phyloP scores from a whole-genome alignment of 306 rosid genomes.

The Cercis canadensis region DNA sequence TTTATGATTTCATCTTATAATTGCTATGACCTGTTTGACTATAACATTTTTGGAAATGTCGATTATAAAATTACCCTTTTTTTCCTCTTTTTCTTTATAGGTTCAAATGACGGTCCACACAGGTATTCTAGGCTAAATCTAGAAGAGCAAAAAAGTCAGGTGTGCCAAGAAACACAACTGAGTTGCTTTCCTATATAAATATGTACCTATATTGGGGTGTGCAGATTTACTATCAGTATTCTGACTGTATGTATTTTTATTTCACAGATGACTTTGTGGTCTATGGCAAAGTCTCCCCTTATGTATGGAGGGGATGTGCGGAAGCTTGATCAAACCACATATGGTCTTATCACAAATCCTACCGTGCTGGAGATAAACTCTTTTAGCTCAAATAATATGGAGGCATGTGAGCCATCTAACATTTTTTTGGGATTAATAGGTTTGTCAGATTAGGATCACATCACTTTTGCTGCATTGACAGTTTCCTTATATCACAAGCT shows the following conservation, averaged over 20 bases:
- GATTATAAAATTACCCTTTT: slow-evolving; percentile 17
- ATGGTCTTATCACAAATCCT: slow-evolving; percentile 67
- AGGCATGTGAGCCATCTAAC: slow-evolving; percentile 60
- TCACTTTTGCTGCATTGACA: slow-evolving; percentile 47
- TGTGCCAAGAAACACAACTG: slow-evolving; percentile 29
- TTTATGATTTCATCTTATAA: slow-evolving; percentile 13
- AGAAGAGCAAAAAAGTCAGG: slow-evolving; percentile 88
- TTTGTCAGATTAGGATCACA: slow-evolving; percentile 11
- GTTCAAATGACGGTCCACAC: slow-evolving; percentile 87
- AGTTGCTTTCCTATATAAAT: slow-evolving; percentile 30
- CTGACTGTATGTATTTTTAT: slow-evolving; percentile 21
- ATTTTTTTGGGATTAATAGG: slow-evolving; percentile 14
- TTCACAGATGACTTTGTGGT: slow-evolving; percentile 88
- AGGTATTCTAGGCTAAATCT: slow-evolving; percentile 55
- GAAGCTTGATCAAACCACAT: slow-evolving; percentile 59
- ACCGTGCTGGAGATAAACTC: slow-evolving; percentile 74
- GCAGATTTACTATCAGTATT: slow-evolving; percentile 4
- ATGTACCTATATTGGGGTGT: slow-evolving; percentile 21
- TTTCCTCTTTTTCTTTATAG: slow-evolving; percentile 40
- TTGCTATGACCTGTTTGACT: slow-evolving; percentile 32
- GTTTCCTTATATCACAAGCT: slow-evolving; percentile 63
- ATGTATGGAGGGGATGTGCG: slow-evolving; percentile 97
- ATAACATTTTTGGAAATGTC: slow-evolving; percentile 35
- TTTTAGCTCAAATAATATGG: slow-evolving; percentile 77
- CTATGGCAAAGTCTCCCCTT: slow-evolving; percentile 93